Conservation (phyloP, 805 yeast genomes). For the Pichia phayaonensis region DNA sequence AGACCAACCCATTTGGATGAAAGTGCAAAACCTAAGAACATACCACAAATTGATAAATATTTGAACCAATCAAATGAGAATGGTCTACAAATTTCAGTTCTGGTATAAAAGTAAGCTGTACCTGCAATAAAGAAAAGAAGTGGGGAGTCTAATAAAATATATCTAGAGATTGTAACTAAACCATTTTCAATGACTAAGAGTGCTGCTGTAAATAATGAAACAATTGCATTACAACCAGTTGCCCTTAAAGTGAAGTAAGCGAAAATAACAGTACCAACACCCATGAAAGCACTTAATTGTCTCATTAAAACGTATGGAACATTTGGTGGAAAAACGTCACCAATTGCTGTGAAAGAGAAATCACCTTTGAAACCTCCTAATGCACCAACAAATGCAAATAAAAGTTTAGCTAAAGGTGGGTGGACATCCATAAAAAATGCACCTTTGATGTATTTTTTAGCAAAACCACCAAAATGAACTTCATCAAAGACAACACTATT, state of each 20-base stretch:
- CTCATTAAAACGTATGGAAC: constrained; percentile 68
- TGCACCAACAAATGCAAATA: constrained; percentile 63
- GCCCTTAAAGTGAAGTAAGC: constrained; percentile 61
- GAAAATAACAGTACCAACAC: constrained; percentile 59
- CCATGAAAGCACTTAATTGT: constrained; percentile 57
- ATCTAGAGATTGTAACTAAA: constrained; percentile 63
- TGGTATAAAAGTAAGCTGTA: constrained; percentile 56
- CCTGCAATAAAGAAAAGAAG: constrained; percentile 71
- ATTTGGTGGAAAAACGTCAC: constrained; percentile 48
- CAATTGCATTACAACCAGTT: constrained; percentile 61
- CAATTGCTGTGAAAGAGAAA: constrained; percentile 60
- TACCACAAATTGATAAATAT: constrained; percentile 54
- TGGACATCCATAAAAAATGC: constrained; percentile 79
- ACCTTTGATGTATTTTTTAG: constrained; percentile 74
- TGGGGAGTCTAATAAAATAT: constrained; percentile 70
- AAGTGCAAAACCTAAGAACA: constrained; percentile 65
- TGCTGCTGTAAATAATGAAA: constrained; percentile 50
- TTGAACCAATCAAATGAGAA: constrained; percentile 50
- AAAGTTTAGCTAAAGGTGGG: constrained; percentile 79
- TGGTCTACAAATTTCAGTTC: constrained; percentile 59
- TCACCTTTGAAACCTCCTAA: constrained; percentile 67
- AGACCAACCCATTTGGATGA: constrained; percentile 83
- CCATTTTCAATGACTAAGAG: constrained; percentile 61
- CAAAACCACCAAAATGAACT: constrained; percentile 98
- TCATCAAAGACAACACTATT: constrained; percentile 92